Evolutionary conservation across 1,284 basidiomycete genomes (phyloP), one percentile per base, ranked within the genome.

Genomic region (Trichosporon faecale): DNA sequence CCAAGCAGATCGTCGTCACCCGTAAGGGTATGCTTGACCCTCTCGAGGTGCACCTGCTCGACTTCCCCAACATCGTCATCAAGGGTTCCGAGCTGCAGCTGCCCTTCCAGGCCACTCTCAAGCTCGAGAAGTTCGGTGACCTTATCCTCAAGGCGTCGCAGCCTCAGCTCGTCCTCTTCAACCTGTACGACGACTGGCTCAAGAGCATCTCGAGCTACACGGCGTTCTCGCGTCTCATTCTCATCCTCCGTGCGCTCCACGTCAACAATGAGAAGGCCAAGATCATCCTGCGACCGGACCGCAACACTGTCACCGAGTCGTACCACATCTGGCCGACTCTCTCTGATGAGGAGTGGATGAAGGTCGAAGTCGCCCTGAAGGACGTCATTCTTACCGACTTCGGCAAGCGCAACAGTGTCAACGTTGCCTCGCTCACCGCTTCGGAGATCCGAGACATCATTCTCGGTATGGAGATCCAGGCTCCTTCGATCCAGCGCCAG

Each of bases 231-330:
- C 93, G 97, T 71, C 87, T 98, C 63, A 98, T 99, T 73, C 88
- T 99, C 16, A 88, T 99, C 40, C 88, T 99, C 16, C 95, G 97
- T 84, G 94, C 94, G 61, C 87, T 99, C 37, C 97, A 99, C 84
- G 97, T 99, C 84, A 99, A 99, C 86, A 97, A 98, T 82, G 97
- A 99, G 82, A 99, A 99, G 86, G 93, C 97, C 35, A 99, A 99
- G 86, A 91, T 95, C 73, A 92, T 95, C 73, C 85, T 96, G 44
- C 92, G 94, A 74, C 94, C 94, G 0, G 93, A 95, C 85, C 94
- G 94, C 85, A 91, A 90, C 73, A 98, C 95, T 6, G 90, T 98
- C 76, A 99, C 97, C 3, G 94, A 98, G 84, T 93, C 95, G 65
- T 96, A 99, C 85, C 95, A 98, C 83, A 94, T 99, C 46, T 99